Evolutionary conservation across 2,329 filamentous ascomycete species (phyloP).

Genomic region (Fusarium pseudograminearum): DNA sequence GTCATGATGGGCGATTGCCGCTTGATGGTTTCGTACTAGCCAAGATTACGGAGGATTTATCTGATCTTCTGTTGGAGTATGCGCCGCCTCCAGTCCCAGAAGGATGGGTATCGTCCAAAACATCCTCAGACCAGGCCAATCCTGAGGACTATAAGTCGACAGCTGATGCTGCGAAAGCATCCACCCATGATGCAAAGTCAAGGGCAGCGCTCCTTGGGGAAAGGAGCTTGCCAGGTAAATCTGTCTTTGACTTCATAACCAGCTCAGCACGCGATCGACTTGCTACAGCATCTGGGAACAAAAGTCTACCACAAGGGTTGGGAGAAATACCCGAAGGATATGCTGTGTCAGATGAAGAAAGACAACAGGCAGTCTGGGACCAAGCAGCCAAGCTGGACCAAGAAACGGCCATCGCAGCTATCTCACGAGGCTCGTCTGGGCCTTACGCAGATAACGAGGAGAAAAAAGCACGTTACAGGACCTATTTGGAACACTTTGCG

Average conservation of each 20-base stretch:
- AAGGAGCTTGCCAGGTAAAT: constrained; percentile 83
- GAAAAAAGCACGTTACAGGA: constrained; percentile 84
- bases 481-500: constrained; percentile 82
- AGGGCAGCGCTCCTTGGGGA: constrained; percentile 87
- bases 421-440: constrained; percentile 72
- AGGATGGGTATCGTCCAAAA: constrained; percentile 78
- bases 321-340: constrained; percentile 79
- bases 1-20: constrained; percentile 84
- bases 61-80: constrained; percentile 57
- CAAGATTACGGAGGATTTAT: constrained; percentile 58
- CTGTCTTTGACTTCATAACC: constrained; percentile 93
- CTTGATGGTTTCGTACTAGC: constrained; percentile 84
- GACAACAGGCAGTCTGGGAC: constrained; percentile 67
- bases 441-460: constrained; percentile 86
- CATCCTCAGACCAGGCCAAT: constrained; percentile 23
- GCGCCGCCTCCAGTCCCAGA: constrained; percentile 75
- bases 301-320: constrained; percentile 80
- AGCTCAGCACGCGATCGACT: constrained; percentile 81
- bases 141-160: constrained; percentile 69
- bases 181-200: constrained; percentile 78
- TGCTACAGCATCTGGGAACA: constrained; percentile 78
- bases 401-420: constrained; percentile 74
- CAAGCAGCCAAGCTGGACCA: constrained; percentile 74
- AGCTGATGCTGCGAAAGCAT: constrained; percentile 81
- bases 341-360: constrained; percentile 72